phyloP scores from a whole-genome alignment of 2,329 filamentous ascomycete genomes.

The Alternaria gansuensis region DNA sequence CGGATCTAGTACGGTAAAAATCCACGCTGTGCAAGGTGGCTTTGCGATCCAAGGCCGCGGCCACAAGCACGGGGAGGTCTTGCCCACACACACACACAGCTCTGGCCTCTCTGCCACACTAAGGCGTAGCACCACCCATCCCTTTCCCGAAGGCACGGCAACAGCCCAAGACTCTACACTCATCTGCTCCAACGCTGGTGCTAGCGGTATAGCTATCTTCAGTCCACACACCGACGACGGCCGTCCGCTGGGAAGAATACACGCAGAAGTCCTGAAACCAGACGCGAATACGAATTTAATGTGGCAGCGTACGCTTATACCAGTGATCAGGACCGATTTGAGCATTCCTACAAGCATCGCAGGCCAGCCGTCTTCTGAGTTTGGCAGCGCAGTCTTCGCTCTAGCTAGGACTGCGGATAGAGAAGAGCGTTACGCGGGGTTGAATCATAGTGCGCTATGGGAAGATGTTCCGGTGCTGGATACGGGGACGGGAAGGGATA shows the following conservation, averaged over 20 bases:
- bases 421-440: conserved; percentile 22
- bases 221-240: neutral
- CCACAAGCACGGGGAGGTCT: conserved; percentile 28
- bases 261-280: conserved; percentile 39
- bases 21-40: conserved; percentile 37
- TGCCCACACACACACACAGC: conserved; percentile 18
- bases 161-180: conserved; percentile 20
- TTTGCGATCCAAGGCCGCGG: conserved; percentile 46
- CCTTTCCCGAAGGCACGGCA: conserved; percentile 34
- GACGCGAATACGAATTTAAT: conserved; percentile 50
- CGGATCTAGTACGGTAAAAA: neutral
- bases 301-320: conserved; percentile 48
- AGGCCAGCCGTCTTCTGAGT: neutral
- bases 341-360: neutral
- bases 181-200: conserved; percentile 42
- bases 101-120: neutral
- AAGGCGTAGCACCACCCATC: neutral
- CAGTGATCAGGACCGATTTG: conserved; percentile 27
- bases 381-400: conserved; percentile 40
- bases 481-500: too few species aligned
- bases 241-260: neutral
- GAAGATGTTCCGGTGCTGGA: conserved; percentile 31
- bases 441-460: conserved; percentile 35
- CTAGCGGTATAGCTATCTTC: conserved; percentile 37
- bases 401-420: conserved; percentile 28